These are phyloP conservation scores for Pseudozyma pruni DNA, from an alignment of 1,284 basidiomycete genomes.

Conservation along the genomic window DNA sequence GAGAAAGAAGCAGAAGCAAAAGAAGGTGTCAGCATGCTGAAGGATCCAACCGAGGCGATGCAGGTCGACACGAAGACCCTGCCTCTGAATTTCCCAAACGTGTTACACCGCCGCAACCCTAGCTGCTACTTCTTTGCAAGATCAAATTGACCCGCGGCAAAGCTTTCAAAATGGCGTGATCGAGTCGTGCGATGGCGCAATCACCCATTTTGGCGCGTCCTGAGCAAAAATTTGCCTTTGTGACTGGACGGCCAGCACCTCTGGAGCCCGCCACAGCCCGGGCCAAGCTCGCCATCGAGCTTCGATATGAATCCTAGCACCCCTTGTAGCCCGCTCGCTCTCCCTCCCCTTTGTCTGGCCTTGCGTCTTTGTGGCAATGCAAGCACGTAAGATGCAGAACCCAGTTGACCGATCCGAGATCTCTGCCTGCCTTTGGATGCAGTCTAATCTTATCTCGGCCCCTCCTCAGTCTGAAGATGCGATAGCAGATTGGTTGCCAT, in stretches of 20 bases:
- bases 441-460: slow-evolving; percentile 16
- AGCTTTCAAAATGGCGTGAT: slow-evolving; percentile 17
- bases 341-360: not conserved
- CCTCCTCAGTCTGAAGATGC: not conserved
- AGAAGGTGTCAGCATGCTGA: slow-evolving; percentile 1
- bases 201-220: not conserved
- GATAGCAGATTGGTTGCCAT: not conserved
- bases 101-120: not conserved
- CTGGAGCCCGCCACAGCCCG: slow-evolving; percentile 32
- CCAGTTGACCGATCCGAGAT: not conserved
- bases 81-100: not conserved
- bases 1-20: not conserved
- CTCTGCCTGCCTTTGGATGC: not conserved
- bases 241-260: slow-evolving; percentile 8
- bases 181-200: not conserved
- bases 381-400: slow-evolving; percentile 5
- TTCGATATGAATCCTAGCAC: slow-evolving; percentile 9
- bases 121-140: no score
- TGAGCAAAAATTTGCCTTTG: slow-evolving; percentile 1
- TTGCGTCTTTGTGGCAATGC: not conserved
- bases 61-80: slow-evolving; percentile 5
- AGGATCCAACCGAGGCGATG: not conserved
- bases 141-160: slow-evolving; percentile 16
- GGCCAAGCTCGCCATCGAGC: not conserved
- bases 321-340: slow-evolving; percentile 6